Evolutionary conservation across 2,329 filamentous ascomycete genomes (phyloP), one percentile per base, ranked within the genome.

Genomic region (Colletotrichum sidae): DNA sequence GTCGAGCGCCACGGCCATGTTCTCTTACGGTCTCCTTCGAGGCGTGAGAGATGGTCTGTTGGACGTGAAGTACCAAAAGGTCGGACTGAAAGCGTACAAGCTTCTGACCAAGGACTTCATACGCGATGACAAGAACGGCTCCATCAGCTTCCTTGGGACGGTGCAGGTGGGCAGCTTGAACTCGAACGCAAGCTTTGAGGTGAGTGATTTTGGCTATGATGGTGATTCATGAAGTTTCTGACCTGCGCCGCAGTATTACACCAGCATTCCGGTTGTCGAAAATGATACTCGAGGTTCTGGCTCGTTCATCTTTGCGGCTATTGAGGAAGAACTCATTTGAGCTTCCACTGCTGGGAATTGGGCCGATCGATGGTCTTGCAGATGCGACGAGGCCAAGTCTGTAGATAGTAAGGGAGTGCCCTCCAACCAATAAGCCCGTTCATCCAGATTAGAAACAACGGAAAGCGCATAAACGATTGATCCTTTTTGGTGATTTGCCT

Each of bases 1-100:
- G 75, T 85, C 83, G 39, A 87, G 85, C 38, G 86, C 81, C 8
- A 84, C 83, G 2, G 86, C 85, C 4, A 86, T 89, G 82, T 88
- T 88, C 69, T 78, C 80, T 0, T 86, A 84, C 59, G 81, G 83
- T 0, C 73, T 86, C 65, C 72, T 87, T 9, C 11, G 83, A 80
- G 68, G 86, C 34, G 64, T 64, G 39, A 53, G 49, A 34, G 54
- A 51, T 4, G 82, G 0, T 74, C 77, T 8, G 71, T 77, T 37
- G 49, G 79, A 6, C 81, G 80, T 0, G 39, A 82, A 80, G 69
- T 75, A 76, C 33, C 46, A 39, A 11, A 68, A 73, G 2, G 69
- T 78, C 1, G 81, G 79, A 1, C 68, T 77, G 41, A 71, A 69
- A 49, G 74, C 75, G 0, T 76, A 76, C 59, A 46, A 71, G 39